Conservation (phyloP, 208 protist genomes). For the Trypanosoma cruzi region DNA sequence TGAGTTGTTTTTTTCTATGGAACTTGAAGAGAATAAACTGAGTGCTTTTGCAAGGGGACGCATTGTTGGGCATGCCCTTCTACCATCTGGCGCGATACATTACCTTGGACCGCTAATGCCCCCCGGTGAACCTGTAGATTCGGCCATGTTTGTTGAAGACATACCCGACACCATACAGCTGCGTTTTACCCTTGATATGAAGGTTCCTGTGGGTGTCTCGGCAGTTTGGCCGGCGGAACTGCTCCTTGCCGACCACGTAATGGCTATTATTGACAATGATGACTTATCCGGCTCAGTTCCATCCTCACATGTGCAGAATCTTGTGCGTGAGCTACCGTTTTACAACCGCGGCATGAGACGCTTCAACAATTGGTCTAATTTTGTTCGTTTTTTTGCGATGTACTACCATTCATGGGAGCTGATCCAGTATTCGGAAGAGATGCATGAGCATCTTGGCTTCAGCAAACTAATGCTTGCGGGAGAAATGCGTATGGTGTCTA, state of each 20-base stretch:
- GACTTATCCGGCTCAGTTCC: constrained; percentile 57
- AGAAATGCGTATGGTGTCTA: constrained; percentile 61
- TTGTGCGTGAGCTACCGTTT: constrained; percentile 68
- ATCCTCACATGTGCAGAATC: constrained; percentile 71
- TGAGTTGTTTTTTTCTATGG: constrained; percentile 21
- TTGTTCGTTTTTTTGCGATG: constrained; percentile 40
- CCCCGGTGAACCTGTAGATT: constrained; percentile 26
- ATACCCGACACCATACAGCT: constrained; percentile 39
- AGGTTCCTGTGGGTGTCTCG: constrained; percentile 16
- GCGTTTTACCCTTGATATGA: constrained; percentile 38
- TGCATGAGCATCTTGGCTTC: constrained; percentile 44
- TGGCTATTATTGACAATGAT: constrained; percentile 69
- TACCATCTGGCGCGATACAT: constrained; percentile 22
- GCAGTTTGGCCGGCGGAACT: constrained; percentile 56
- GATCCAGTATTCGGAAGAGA: constrained; percentile 38
- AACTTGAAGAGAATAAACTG: constrained; percentile 11
- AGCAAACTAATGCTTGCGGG: constrained; percentile 42
- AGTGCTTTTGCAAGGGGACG: background rate
- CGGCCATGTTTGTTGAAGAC: constrained; percentile 42
- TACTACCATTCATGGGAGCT: constrained; percentile 49
- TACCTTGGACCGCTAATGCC: constrained; percentile 38
- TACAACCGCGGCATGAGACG: constrained; percentile 49
- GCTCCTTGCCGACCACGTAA: constrained; percentile 71
- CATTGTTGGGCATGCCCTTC: constrained; percentile 14
- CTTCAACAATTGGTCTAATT: constrained; percentile 62